phyloP scores from a whole-genome alignment of 2,329 filamentous ascomycete genomes.

The Ascochyta viciae-villosae region DNA sequence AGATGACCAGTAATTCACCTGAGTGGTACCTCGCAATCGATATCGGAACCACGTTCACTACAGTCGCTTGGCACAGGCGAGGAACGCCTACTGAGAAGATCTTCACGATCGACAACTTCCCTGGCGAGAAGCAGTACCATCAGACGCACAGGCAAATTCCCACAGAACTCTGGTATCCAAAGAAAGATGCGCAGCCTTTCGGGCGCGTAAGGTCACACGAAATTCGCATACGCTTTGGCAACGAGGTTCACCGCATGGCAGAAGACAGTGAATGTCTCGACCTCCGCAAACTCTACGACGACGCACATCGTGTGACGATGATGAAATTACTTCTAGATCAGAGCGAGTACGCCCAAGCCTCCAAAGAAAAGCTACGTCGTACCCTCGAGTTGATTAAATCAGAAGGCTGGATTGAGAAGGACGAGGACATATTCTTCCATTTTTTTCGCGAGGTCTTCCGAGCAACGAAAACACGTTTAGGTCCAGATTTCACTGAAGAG shows the following conservation, averaged over 20 bases:
- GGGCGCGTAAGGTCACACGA: neutral
- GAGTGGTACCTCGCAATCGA: slow-evolving; percentile 18
- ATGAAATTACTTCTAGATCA: slow-evolving; percentile 20
- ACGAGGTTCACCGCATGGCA: slow-evolving; percentile 12
- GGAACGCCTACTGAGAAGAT: neutral
- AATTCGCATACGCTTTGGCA: slow-evolving; percentile 11
- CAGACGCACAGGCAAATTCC: slow-evolving; percentile 11
- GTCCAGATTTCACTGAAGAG: neutral
- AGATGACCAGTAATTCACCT: neutral
- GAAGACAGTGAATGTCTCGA: neutral
- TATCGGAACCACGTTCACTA: slow-evolving; percentile 21
- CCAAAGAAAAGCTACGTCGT: neutral
- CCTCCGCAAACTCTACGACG: neutral
- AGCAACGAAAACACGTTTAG: neutral
- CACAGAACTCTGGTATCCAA: slow-evolving; percentile 16
- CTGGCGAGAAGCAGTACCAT: slow-evolving; percentile 3
- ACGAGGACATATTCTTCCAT: slow-evolving; percentile 8
- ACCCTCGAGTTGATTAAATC: neutral
- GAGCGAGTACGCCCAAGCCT: neutral
- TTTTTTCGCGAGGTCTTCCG: slow-evolving; percentile 9
- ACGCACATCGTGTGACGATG: neutral
- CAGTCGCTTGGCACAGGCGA: slow-evolving; percentile 12
- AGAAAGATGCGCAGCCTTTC: neutral
- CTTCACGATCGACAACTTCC: slow-evolving; percentile 13
- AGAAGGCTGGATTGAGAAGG: slow-evolving; percentile 9